Percentiles rank a stretch among this genome's conserved stretches.
These are phyloP conservation scores for Gremmenia infestans DNA, from an alignment of 2,329 filamentous ascomycete genomes.

Conservation along the genomic window DNA sequence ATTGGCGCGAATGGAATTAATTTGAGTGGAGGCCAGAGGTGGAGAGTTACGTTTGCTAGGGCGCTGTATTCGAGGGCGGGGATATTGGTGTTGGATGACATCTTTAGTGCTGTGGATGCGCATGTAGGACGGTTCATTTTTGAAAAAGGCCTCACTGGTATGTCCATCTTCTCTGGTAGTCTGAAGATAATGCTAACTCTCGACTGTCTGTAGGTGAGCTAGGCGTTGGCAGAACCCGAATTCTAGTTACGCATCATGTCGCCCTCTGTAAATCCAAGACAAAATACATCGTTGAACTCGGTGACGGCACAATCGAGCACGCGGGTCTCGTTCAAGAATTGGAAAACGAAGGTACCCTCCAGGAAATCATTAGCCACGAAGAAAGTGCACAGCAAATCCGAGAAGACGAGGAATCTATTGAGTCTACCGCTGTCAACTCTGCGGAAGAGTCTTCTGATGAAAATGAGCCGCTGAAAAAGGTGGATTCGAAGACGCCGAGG, in stretches of 20 bases:
- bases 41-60: constrained; percentile 74
- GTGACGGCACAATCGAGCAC: constrained; percentile 60
- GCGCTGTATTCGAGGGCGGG: constrained; percentile 75
- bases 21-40: constrained; percentile 76
- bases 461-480: constrained; percentile 43
- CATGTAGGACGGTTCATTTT: constrained; percentile 77
- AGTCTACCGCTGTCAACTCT: constrained; percentile 50
- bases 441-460: constrained; percentile 43
- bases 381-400: constrained; percentile 40
- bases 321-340: constrained; percentile 63
- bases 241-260: constrained; percentile 78
- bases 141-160: constrained; percentile 63
- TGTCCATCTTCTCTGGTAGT: neutral
- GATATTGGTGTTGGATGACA: constrained; percentile 74
- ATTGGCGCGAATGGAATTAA: constrained; percentile 84
- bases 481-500: constrained; percentile 48
- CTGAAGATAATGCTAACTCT: neutral
- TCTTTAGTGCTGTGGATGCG: constrained; percentile 76
- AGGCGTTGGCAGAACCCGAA: constrained; percentile 63
- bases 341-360: constrained; percentile 49
- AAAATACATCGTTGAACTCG: constrained; percentile 69
- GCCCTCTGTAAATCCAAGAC: constrained; percentile 64
- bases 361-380: constrained; percentile 54
- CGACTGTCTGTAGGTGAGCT: constrained; percentile 44
- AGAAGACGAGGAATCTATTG: constrained; percentile 46